A percentile compares a stretch with the other conserved stretches of the same genome.
Conservation (phyloP, 148 eudicot species). For the Vaccinium myrtillus region DNA sequence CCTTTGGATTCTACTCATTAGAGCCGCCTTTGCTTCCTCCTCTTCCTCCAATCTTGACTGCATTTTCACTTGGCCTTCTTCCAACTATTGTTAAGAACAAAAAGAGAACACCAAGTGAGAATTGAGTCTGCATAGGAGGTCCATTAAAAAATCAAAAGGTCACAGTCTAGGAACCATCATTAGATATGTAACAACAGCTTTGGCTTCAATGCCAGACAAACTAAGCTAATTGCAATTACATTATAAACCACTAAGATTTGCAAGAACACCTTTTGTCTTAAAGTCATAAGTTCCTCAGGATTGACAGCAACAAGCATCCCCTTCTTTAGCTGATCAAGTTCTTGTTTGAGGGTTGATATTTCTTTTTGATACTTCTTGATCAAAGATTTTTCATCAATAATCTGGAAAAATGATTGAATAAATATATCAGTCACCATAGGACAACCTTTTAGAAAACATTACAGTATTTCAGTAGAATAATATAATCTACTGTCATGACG, state of each 20-base stretch:
- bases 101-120: conserved; percentile 1
- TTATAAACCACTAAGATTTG: background rate
- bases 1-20: conserved; percentile 98
- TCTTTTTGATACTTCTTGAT: conserved; percentile 95
- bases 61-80: conserved; percentile 98
- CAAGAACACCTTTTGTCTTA: conserved; percentile 72
- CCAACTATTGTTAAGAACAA: conserved; percentile 52
- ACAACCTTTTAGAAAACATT: background rate
- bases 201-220: background rate
- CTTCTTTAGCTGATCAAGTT: conserved; percentile 85
- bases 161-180: background rate
- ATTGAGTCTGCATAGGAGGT: background rate
- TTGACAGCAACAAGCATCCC: conserved; percentile 90
- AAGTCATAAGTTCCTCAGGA: conserved; percentile 79
- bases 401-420: conserved; percentile 39
- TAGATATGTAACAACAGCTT: background rate
- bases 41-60: conserved; percentile 96
- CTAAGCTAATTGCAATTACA: background rate
- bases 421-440: conserved; percentile 9
- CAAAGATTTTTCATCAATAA: conserved; percentile 94
- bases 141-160: background rate
- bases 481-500: background rate
- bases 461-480: background rate
- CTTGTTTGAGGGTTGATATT: conserved; percentile 78
- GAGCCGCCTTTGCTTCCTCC: conserved; percentile 97